phyloP scores from a whole-genome alignment of 2,329 filamentous ascomycete species.

The Fusarium poae region DNA sequence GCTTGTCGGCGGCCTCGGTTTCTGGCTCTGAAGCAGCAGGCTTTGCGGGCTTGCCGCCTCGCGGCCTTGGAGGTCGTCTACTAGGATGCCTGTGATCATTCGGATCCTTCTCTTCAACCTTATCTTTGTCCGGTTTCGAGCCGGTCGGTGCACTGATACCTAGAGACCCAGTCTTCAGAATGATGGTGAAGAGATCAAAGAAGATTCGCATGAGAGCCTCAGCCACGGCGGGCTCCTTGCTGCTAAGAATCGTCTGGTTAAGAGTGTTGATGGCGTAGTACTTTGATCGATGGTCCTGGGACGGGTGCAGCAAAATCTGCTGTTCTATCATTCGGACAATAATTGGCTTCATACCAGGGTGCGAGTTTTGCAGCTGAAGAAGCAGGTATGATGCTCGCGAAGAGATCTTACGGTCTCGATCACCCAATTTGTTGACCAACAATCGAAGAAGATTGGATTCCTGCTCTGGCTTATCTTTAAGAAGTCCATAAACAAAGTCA shows the following conservation, averaged over 20 bases:
- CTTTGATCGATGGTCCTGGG: conserved; percentile 87
- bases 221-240: conserved; percentile 83
- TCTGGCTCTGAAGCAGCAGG: conserved; percentile 67
- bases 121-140: conserved; percentile 54
- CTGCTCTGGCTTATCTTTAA: conserved; percentile 97
- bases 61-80: conserved; percentile 47
- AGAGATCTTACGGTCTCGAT: conserved; percentile 94
- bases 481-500: conserved; percentile 89
- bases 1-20: conserved; percentile 79
- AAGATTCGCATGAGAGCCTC: conserved; percentile 89
- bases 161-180: conserved; percentile 74
- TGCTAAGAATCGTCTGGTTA: conserved; percentile 94
- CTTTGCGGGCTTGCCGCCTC: conserved; percentile 37
- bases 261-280: conserved; percentile 97
- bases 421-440: conserved; percentile 95
- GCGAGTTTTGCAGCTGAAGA: conserved; percentile 88
- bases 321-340: conserved; percentile 88
- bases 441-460: conserved; percentile 93
- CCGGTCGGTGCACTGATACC: conserved; percentile 61
- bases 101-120: conserved; percentile 38
- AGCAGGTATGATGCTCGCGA: conserved; percentile 93
- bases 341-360: conserved; percentile 93
- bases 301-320: conserved; percentile 87
- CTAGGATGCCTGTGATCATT: conserved; percentile 14
- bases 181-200: conserved; percentile 86